Conservation (phyloP, 352 stramenopile species). For the Chrysophaeum taylorii region DNA sequence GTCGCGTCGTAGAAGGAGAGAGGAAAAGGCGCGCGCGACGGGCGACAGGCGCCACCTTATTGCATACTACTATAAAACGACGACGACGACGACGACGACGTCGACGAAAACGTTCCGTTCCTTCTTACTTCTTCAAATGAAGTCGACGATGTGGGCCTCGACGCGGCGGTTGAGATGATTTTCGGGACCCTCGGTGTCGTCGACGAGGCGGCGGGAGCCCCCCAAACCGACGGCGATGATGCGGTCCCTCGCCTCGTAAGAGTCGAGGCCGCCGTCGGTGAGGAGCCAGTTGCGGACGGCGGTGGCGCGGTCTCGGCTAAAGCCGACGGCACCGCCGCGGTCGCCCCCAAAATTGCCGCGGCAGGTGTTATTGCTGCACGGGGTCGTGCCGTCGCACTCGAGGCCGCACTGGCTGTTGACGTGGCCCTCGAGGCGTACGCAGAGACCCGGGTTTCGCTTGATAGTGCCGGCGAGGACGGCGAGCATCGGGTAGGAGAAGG, state of each 20-base stretch:
- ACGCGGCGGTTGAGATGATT: slow-evolving; percentile 12
- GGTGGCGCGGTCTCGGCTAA: neutral
- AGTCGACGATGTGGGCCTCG: slow-evolving; percentile 5
- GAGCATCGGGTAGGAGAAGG: neutral
- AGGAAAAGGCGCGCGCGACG: too few relatives aligned
- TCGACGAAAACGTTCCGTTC: too few relatives aligned
- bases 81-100: too few relatives aligned
- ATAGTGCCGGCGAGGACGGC: neutral
- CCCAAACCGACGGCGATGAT: neutral
- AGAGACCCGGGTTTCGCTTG: neutral
- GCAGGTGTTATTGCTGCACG: neutral
- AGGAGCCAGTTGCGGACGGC: neutral
- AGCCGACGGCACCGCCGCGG: slow-evolving; percentile 2
- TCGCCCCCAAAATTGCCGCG: neutral
- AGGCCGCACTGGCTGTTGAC: slow-evolving; percentile 1
- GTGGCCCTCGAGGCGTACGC: slow-evolving; percentile 5
- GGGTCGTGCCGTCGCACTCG: neutral
- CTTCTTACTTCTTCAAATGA: too few relatives aligned
- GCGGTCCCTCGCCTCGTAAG: neutral
- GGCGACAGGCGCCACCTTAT: too few relatives aligned
- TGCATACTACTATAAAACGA: too few relatives aligned
- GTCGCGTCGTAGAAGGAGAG: too few relatives aligned
- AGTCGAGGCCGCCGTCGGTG: neutral
- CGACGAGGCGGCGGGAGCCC: neutral
- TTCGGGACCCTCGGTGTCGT: slow-evolving; percentile 5